Evolutionary conservation across 345 rosid genomes (phyloP).

Genomic region (Carallia brachiata): DNA sequence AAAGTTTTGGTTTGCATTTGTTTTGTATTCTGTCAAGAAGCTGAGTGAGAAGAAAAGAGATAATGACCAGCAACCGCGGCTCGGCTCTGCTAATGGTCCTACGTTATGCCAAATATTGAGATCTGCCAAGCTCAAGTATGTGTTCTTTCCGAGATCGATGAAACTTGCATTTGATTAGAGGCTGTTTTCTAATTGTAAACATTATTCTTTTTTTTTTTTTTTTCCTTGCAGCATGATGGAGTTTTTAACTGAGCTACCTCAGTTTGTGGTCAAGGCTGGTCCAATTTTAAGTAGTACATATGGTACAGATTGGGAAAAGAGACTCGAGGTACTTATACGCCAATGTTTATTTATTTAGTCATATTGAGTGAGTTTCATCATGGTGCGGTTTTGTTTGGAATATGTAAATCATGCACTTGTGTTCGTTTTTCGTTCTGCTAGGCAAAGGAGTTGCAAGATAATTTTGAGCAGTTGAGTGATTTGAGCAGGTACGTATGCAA

Average conservation of each 20-base stretch:
- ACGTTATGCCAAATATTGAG: conserved; percentile 71
- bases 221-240: conserved; percentile 60
- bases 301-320: conserved; percentile 83
- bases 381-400: conserved; percentile 7
- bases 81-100: conserved; percentile 41
- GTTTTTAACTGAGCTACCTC: conserved; percentile 89
- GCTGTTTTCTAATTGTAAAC: background rate
- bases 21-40: conserved; percentile 61
- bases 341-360: background rate
- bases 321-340: conserved; percentile 65
- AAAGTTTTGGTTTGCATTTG: conserved; percentile 81
- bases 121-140: conserved; percentile 72
- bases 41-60: conserved; percentile 47
- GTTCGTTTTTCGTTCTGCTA: conserved; percentile 26
- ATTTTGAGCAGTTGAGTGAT: conserved; percentile 76
- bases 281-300: conserved; percentile 54
- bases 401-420: conserved; percentile 9
- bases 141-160: background rate
- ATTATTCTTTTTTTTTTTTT: background rate
- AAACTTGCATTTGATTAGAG: conserved; percentile 4
- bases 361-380: background rate
- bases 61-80: conserved; percentile 18
- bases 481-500: conserved; percentile 65
- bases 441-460: conserved; percentile 86
- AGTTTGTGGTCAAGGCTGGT: conserved; percentile 79